Base-by-base conservation (phyloP, 148 eudicot genomes). In the Chenopodium suecicum region DNA sequence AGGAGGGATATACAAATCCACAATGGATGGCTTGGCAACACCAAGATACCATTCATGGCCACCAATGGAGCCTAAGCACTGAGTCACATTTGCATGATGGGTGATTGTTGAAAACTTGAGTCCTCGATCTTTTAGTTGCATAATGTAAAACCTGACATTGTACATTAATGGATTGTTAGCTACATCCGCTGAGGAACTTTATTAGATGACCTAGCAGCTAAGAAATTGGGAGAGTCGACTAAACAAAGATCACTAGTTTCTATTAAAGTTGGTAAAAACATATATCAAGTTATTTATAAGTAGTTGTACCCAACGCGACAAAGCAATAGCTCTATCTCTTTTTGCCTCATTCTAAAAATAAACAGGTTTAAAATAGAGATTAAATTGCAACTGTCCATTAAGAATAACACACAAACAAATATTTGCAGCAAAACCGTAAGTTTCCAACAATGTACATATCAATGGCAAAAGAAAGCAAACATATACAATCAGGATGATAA, bases 31-130 rank as follows among this genome's bases (percentile, higher is more conserved):
- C 84, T 90, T 94, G 9, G 95, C 90, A 83, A 96, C 99, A 79
- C 93, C 99, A 77, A 96, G 91, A 87, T 96, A 96, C 99, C 99
- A 96, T 74, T 73, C 84, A 48, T 87, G 85, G 74, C 92, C 98
- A 27, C 97, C 98, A 48, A 92, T 78, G 16, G 98, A 87, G 66
- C 98, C 98, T 11, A 95, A 88, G 85, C 98, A 95, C 78, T 95
- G 98, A 68, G 98, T 95, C 78, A 93, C 98, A 78, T 84, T 92
- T 69, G 97, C 91, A 87, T 95, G 98, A 82, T 95, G 97, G 2
- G 98, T 92, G 68, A 93, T 93, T 0, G 79, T 81, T 52, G 96
- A 90, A 76, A 93, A 93, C 86, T 91, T 83, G 70, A 91, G 94
- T 25, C 89, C 73, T 69, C 90, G 89, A 46, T 84, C 85, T 82